Evolutionary conservation across 2,329 filamentous ascomycete genomes (phyloP).

Genomic region (Penicillium griseofulvum): DNA sequence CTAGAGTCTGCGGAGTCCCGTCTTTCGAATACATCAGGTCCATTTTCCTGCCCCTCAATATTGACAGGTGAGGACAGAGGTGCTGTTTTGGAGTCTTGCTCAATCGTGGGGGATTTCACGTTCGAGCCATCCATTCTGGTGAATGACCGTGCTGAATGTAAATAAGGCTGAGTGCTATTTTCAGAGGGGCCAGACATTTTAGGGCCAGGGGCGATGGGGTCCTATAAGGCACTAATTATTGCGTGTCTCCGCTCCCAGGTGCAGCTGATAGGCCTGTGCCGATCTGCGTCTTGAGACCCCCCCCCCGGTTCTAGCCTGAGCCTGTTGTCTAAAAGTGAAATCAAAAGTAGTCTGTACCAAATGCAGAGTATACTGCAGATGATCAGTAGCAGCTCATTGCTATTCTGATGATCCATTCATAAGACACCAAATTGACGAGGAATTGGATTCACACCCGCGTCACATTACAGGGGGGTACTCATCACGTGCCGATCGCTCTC

Average conservation of each 20-base stretch:
- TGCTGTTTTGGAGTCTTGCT: conserved; percentile 22
- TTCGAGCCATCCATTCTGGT: conserved; percentile 33
- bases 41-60: conserved; percentile 25
- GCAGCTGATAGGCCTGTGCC: conserved; percentile 31
- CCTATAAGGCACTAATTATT: conserved; percentile 23
- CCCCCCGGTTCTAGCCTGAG: conserved; percentile 4
- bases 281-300: conserved; percentile 22
- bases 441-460: conserved; percentile 6
- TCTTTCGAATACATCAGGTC: conserved; percentile 48
- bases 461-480: conserved; percentile 3
- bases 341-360: neutral
- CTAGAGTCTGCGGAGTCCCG: conserved; percentile 33
- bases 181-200: conserved; percentile 24
- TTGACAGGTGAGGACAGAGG: conserved; percentile 21
- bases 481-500: conserved; percentile 24
- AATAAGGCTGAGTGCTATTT: conserved; percentile 24
- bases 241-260: conserved; percentile 18
- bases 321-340: neutral
- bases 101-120: conserved; percentile 21
- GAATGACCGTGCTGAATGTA: conserved; percentile 32
- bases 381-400: neutral
- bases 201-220: conserved; percentile 24
- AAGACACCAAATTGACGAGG: neutral
- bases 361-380: neutral
- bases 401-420: neutral